phyloP scores from a whole-genome alignment of 805 yeast species.

The Metschnikowia borealis region DNA sequence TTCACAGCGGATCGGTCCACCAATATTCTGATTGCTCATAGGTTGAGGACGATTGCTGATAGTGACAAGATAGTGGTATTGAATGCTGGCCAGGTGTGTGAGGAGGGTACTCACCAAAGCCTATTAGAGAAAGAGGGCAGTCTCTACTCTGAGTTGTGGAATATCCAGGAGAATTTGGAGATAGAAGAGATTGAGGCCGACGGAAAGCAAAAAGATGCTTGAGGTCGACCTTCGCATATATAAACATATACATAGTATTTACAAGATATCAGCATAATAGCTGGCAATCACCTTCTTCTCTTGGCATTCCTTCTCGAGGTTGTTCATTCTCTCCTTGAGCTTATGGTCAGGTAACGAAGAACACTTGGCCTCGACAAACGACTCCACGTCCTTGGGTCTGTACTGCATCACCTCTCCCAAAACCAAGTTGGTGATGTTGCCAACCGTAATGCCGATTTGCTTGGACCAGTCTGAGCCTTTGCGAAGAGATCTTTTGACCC shows the following conservation, averaged over 20 bases:
- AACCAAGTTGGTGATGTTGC: constrained; percentile 39
- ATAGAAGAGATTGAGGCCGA: constrained; percentile 44
- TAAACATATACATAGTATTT: constrained; percentile 4
- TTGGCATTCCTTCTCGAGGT: constrained; percentile 20
- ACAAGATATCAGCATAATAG: constrained; percentile 12
- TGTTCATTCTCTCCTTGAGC: constrained; percentile 24
- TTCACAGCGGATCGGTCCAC: constrained; percentile 60
- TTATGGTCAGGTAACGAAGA: constrained; percentile 37
- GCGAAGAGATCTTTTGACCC: constrained; percentile 47
- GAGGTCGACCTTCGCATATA: not conserved
- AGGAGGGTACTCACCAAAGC: constrained; percentile 78
- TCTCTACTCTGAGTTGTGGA: constrained; percentile 80
- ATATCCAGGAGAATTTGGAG: constrained; percentile 80
- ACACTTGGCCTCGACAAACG: constrained; percentile 31
- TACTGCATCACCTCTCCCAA: constrained; percentile 38
- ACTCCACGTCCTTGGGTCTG: constrained; percentile 23
- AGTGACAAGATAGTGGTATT: constrained; percentile 90
- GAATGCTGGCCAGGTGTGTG: constrained; percentile 71
- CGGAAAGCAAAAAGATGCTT: not conserved
- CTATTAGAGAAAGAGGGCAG: constrained; percentile 54
- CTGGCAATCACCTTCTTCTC: constrained; percentile 18
- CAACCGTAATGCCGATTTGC: constrained; percentile 43
- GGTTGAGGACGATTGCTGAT: constrained; percentile 90
- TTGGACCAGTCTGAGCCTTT: constrained; percentile 44
- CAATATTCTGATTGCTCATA: constrained; percentile 87